phyloP scores from a whole-genome alignment of 2,329 filamentous ascomycete genomes.

The Cordyceps tenuipes region DNA sequence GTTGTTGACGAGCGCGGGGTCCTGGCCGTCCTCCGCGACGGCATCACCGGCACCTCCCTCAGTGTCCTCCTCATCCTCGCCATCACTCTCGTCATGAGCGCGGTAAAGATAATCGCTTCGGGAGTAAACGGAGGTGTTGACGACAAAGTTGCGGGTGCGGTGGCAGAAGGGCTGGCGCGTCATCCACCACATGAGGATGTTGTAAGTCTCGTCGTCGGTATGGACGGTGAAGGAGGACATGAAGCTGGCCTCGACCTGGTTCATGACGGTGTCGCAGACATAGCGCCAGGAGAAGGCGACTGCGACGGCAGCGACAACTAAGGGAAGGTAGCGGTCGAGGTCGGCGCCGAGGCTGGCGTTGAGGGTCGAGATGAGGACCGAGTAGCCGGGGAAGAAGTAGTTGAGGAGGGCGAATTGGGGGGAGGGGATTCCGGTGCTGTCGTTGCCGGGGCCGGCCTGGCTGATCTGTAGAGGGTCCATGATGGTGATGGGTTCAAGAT shows the following conservation, averaged over 20 bases:
- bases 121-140: conserved; percentile 52
- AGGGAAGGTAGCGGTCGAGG: conserved; percentile 52
- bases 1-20: background rate
- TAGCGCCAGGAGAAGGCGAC: conserved; percentile 46
- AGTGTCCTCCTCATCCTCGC: conserved; percentile 18
- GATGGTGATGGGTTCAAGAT: background rate
- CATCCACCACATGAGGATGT: conserved; percentile 64
- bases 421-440: conserved; percentile 11
- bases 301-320: conserved; percentile 42
- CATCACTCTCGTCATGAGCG: conserved; percentile 37
- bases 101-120: conserved; percentile 41
- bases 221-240: conserved; percentile 60
- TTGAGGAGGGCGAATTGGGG: conserved; percentile 46
- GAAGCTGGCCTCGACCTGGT: conserved; percentile 43
- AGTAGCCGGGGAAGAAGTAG: conserved; percentile 58
- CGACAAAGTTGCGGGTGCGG: conserved; percentile 53
- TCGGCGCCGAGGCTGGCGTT: conserved; percentile 53
- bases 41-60: background rate
- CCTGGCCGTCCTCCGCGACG: background rate
- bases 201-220: conserved; percentile 64
- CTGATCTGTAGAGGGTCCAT: conserved; percentile 5
- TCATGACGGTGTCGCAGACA: conserved; percentile 38
- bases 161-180: conserved; percentile 53
- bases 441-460: background rate
- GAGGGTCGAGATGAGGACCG: conserved; percentile 44